Evolutionary conservation across 140 eudicot genomes (phyloP), one percentile per base, ranked within the genome.

Genomic region (Senecio squalidus): DNA sequence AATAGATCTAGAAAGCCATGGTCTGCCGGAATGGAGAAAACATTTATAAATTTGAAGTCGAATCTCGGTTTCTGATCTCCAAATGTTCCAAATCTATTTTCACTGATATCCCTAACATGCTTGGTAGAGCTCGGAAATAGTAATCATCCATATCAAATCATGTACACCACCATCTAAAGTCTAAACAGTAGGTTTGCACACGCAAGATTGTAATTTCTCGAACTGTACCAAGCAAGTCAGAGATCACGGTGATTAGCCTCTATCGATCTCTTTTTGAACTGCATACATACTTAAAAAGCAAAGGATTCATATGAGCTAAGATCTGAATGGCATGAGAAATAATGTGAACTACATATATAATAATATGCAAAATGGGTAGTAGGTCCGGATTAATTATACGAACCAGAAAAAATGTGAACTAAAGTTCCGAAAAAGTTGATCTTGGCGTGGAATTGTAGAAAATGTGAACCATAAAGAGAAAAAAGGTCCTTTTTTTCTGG

Each of bases 161-260:
- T 22, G 47, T 50, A 61, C 38, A 27, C 2, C 22, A 7, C 20
- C 66, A 9, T 43, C 53, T n/a, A n/a, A n/a, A n/a, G n/a, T 41
- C 26, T 36, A 0, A 20, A 57, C 22, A 15, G 54, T 15, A 43
- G 55, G 11, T 60, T 43, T 25, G 40, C 17, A 15, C 27, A 9
- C 24, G 26, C 26, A 64, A 9, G 36, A 44, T 56, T 67, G 39
- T 36, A 73, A 70, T 66, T 79, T 81, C 94, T 80, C 91, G 91
- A 84, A 81, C 85, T 88, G 88, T 74, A 88, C 90, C 90, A 88
- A 81, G 94, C 85, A 83, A 88, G 74, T 71, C 64, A 69, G 85
- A 82, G 85, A 65, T 76, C 84, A 72, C 86, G 45, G 64, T 68
- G 74, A 75, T 59, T 22, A 55, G 43, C 16, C 15, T 39, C 26